A percentile compares a stretch with the other conserved stretches of the same genome.
phyloP scores from a whole-genome alignment of 345 rosid genomes.

The Salix viminalis region DNA sequence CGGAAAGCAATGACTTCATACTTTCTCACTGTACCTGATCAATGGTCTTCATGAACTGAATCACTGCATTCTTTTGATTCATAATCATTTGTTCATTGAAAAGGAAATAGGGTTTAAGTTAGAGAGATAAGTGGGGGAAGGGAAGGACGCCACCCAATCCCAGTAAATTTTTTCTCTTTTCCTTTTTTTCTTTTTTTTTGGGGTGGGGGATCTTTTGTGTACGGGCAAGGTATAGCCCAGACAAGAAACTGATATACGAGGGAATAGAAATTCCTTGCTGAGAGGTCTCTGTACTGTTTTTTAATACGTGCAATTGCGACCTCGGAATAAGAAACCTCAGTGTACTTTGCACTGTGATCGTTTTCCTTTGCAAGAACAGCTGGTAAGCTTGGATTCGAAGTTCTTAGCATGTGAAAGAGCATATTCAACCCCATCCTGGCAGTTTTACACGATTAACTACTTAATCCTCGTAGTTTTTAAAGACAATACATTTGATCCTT shows the following conservation, averaged over 20 bases:
- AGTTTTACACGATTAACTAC: no score
- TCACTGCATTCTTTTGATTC: conserved; percentile 20
- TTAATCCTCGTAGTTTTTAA: no score
- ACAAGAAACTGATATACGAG: conserved; percentile 11
- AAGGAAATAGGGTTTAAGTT: conserved; percentile 21
- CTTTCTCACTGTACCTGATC: conserved; percentile 88
- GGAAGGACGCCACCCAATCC: conserved; percentile 9
- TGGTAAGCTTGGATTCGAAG: neutral
- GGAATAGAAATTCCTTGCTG: conserved; percentile 19
- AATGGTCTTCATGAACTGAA: conserved; percentile 64
- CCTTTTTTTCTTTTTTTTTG: neutral
- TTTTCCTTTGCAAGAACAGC: neutral
- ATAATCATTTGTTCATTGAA: conserved; percentile 39
- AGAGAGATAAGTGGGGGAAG: conserved; percentile 5
- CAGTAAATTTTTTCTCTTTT: neutral
- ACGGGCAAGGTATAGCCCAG: conserved; percentile 17
- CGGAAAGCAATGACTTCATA: conserved; percentile 92
- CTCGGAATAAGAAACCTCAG: neutral
- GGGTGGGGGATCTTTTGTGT: neutral
- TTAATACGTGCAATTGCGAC: conserved; percentile 21
- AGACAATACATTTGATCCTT: no score
- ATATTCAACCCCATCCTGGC: no score
- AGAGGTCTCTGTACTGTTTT: conserved; percentile 25
- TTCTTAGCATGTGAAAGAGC: neutral
- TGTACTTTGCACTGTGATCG: neutral